A percentile compares a stretch with the other conserved stretches of the same genome.
Evolutionary conservation across 768 basidiomycete species (phyloP).

Genomic region (Daedalea quercina): DNA sequence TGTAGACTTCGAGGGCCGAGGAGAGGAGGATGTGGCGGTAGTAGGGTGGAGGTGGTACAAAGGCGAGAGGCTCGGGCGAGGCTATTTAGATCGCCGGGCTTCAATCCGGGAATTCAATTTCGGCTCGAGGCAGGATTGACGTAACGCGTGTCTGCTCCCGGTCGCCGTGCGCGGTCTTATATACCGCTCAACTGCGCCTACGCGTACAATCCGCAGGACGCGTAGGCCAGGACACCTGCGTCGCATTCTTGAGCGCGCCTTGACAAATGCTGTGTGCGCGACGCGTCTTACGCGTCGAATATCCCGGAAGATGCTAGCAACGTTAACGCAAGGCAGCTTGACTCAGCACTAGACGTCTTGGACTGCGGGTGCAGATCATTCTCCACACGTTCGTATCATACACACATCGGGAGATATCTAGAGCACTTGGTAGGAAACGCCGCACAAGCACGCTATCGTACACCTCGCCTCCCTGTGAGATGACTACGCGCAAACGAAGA

Average conservation of each 20-base stretch:
- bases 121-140: neutral
- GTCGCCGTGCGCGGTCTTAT: neutral
- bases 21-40: neutral
- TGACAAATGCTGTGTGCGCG: conserved; percentile 2
- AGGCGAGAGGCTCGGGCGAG: neutral
- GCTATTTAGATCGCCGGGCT: neutral
- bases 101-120: neutral
- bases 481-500: conserved; percentile 20
- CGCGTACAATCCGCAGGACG: conserved; percentile 10
- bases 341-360: too few species aligned
- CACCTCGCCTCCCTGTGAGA: conserved; percentile 6
- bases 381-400: too few species aligned
- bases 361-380: too few species aligned
- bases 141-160: neutral
- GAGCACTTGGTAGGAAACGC: too few species aligned
- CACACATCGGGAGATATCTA: too few species aligned
- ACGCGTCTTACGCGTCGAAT: conserved; percentile 7
- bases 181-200: conserved; percentile 5
- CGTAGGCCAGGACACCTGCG: neutral
- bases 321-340: too few species aligned
- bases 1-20: neutral
- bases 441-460: neutral
- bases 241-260: neutral
- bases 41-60: neutral
- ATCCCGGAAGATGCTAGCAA: conserved; percentile 13